Evolutionary conservation across 2,329 filamentous ascomycete genomes (phyloP), one percentile per base, ranked within the genome.

Genomic region (Exophiala spinifera): DNA sequence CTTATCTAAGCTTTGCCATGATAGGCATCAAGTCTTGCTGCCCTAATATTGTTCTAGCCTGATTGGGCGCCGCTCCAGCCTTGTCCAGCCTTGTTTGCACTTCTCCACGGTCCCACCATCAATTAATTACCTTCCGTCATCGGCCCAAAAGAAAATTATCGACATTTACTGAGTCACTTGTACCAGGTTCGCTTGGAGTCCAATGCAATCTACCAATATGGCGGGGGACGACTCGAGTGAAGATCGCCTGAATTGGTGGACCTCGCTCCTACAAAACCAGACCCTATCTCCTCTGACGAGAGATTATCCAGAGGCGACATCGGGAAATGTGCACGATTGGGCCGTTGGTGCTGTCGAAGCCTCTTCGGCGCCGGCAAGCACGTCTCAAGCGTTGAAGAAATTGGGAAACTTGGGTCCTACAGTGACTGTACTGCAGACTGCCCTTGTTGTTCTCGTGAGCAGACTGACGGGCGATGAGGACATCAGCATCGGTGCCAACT

Each of bases 391-490:
- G 14, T 49, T 76, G 42, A 62, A 73, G 54, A 72, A 71, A 55
- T 59, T 76, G 55, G 64, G 69, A 34, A 56, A 66, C 49, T 31
- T 31, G 10, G 28, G 28, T 56, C 69, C 72, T 3, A 58, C 65
- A 0, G 75, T 75, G 49, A 71, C 69, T 2, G 65, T 75, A 37
- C 66, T 77, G 44, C 61, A 77, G 55, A 69, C 74, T 19, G 72
- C 74, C 17, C 73, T 75, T 44, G 66, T 75, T 2, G 66, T 75
- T 46, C 65, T 77, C 42, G 73, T 74, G 19, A 70, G 70, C 56
- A 71, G 75, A 55, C 64, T 77, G 60, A 77, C 74, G 13, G 75
- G 75, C 15, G 75, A 77, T 55, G 75, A 77, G 58, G 75, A 77
- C 60, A 76, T 77, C 56, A 72, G 73, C 31, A 66, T 77, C 51